Conservation (phyloP, 2,329 filamentous ascomycete genomes). For the Trichoderma brevicompactum region DNA sequence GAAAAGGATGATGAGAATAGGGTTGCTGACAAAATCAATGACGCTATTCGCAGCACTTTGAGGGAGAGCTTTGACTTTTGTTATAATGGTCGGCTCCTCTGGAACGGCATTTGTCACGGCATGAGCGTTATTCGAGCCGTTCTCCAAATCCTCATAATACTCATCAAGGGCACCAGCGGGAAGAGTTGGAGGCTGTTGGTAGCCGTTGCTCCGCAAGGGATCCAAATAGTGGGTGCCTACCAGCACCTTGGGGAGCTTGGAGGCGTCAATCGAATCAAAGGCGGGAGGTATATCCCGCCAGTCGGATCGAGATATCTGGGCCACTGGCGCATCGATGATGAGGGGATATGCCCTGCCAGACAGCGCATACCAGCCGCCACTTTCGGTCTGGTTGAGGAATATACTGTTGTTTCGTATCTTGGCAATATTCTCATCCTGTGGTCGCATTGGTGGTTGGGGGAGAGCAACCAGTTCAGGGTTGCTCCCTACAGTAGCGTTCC, state of each 20-base stretch:
- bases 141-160: slow-evolving; percentile 40
- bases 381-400: slow-evolving; percentile 83
- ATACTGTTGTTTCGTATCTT: slow-evolving; percentile 66
- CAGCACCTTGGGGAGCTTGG: slow-evolving; percentile 63
- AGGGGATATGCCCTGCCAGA: slow-evolving; percentile 86
- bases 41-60: slow-evolving; percentile 55
- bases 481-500: slow-evolving; percentile 62
- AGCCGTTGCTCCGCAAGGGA: slow-evolving; percentile 38
- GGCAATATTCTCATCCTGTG: slow-evolving; percentile 53
- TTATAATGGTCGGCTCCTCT: slow-evolving; percentile 51
- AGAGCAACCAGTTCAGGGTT: slow-evolving; percentile 81
- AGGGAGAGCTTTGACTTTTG: slow-evolving; percentile 56
- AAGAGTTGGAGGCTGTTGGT: slow-evolving; percentile 45
- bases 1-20: slow-evolving; percentile 54
- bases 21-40: slow-evolving; percentile 61
- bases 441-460: slow-evolving; percentile 76
- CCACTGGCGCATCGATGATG: slow-evolving; percentile 69
- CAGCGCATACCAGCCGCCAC: slow-evolving; percentile 92
- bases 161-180: slow-evolving; percentile 42
- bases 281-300: slow-evolving; percentile 53
- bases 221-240: slow-evolving; percentile 74
- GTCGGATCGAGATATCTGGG: slow-evolving; percentile 49
- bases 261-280: slow-evolving; percentile 47
- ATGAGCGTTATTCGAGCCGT: slow-evolving; percentile 42
- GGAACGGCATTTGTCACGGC: slow-evolving; percentile 32